Evolutionary conservation across 495 filamentous ascomycete species (phyloP).

Genomic region (Annulohypoxylon stygium): DNA sequence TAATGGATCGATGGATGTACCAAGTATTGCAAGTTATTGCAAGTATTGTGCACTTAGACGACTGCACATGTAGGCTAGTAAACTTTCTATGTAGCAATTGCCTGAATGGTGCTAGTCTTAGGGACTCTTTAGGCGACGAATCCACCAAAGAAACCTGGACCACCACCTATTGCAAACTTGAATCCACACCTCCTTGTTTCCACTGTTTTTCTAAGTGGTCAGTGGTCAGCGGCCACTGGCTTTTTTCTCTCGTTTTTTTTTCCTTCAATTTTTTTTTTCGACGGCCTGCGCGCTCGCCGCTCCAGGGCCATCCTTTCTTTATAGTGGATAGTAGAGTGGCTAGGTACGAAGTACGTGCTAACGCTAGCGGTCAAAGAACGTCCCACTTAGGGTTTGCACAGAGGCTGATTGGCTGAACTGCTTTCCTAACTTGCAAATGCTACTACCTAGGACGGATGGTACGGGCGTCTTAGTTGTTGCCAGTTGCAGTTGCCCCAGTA

Average conservation of each 20-base stretch:
- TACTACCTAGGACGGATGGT: slow-evolving; percentile 3
- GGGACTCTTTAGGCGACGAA: slow-evolving; percentile 3
- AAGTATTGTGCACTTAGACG: slow-evolving; percentile 1
- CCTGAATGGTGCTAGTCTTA: slow-evolving; percentile 31
- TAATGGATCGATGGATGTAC: background rate
- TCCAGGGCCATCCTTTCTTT: slow-evolving; percentile 15
- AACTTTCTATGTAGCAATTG: slow-evolving; percentile 37
- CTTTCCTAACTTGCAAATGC: slow-evolving; percentile 19
- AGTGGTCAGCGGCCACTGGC: slow-evolving; percentile 28
- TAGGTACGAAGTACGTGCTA: slow-evolving; percentile 22
- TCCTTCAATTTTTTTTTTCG: slow-evolving; percentile 15
- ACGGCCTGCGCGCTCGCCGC: slow-evolving; percentile 41
- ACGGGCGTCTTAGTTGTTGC: slow-evolving; percentile 27
- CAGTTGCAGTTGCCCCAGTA: background rate
- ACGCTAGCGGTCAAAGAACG: slow-evolving; percentile 42
- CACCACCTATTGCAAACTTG: slow-evolving; percentile 27
- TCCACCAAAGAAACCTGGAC: slow-evolving; percentile 34
- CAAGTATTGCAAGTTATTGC: background rate
- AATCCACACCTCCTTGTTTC: slow-evolving; percentile 32
- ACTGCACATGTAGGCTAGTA: background rate
- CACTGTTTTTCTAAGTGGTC: slow-evolving; percentile 22
- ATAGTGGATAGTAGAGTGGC: background rate
- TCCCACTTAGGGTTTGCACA: slow-evolving; percentile 33
- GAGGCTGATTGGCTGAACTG: slow-evolving; percentile 29
- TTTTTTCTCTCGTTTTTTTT: slow-evolving; percentile 13